A percentile compares a stretch with the other conserved stretches of the same genome.
These are phyloP conservation scores for Alliaria petiolata DNA, from an alignment of 345 rosid genomes.

Conservation along the genomic window DNA sequence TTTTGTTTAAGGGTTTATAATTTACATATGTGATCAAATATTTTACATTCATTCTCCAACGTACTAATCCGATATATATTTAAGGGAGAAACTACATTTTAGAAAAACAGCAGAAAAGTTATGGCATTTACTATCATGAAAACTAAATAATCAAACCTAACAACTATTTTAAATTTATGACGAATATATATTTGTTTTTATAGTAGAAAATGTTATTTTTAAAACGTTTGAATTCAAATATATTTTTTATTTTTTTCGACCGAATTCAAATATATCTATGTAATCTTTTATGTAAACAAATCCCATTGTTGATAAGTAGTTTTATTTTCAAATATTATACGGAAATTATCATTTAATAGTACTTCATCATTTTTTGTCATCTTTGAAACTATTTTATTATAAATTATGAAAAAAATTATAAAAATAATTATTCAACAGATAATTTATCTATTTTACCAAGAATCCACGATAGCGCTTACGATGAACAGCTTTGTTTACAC, in stretches of 20 bases:
- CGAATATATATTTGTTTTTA: too few species aligned
- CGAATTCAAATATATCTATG: neutral
- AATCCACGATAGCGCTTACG: too few species aligned
- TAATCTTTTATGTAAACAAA: neutral
- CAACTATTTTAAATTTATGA: too few species aligned
- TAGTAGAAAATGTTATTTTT: neutral
- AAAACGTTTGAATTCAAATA: too few species aligned
- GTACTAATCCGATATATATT: neutral
- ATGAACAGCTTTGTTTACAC: too few species aligned
- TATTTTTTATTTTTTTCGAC: too few species aligned
- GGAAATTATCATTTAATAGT: neutral
- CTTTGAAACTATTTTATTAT: too few species aligned
- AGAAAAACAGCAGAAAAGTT: neutral
- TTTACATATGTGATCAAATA: neutral
- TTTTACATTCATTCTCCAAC: neutral
- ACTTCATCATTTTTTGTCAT: too few species aligned
- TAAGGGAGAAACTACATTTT: too few species aligned
- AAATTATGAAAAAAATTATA: too few species aligned
- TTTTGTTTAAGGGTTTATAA: neutral
- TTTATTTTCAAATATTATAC: neutral
- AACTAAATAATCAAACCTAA: neutral
- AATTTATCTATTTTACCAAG: too few species aligned
- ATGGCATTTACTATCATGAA: neutral
- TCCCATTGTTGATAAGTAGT: neutral
- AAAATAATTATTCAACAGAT: too few species aligned